Base-by-base conservation (phyloP, 108 stramenopile genomes). In the Schizochytrium sp. region DNA sequence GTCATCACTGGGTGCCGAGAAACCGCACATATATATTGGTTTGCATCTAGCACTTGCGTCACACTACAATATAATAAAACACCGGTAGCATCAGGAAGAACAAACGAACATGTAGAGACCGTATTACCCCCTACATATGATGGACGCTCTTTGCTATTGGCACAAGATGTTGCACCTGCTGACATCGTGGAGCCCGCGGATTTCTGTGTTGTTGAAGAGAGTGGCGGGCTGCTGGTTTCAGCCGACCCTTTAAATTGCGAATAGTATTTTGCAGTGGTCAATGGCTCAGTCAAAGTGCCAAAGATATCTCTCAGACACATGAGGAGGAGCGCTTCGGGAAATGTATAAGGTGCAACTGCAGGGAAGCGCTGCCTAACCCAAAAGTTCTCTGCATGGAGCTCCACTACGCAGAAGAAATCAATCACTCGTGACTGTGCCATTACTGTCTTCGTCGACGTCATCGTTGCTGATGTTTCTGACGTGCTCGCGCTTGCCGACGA, bases 1-100 rank as follows among this genome's bases (percentile, higher is more conserved):
- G 76, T 38, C 76, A 83, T 83, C 50, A 55, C 76, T 5, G 76
- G 76, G 28, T 55, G 76, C 5, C 76, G 76, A 47, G 76, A 83
- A 38, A 83, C 76, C 17, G 53, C 28, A 53, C 76, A 83, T 38
- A 83, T 49, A 40, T 55, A 42, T 28, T 83, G 76, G 15, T 47
- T 10, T 7, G 64, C 64, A 7, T 69, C 64, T 38, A 69, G 64
- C 7, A 69, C 64, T 15, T 69, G 64, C 8, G 44, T 69, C 42
- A 44, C 64, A 44, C 64, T 69, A 44, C 64, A 69, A 38, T 69
- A 69, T 44, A 69, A 13, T 1, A 69, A 44, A 7, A 44, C 28
- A 5, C 64, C 64, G 42, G 64, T 69, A 7, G 64, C 64, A 3
- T 69, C 64, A 7, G 64, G 64, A 38, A 69, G 64, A 69, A 69